A percentile compares a stretch with the other conserved stretches of the same genome.
These are phyloP conservation scores for Boechera retrofracta DNA, from an alignment of 345 rosid genomes.

Conservation along the genomic window DNA sequence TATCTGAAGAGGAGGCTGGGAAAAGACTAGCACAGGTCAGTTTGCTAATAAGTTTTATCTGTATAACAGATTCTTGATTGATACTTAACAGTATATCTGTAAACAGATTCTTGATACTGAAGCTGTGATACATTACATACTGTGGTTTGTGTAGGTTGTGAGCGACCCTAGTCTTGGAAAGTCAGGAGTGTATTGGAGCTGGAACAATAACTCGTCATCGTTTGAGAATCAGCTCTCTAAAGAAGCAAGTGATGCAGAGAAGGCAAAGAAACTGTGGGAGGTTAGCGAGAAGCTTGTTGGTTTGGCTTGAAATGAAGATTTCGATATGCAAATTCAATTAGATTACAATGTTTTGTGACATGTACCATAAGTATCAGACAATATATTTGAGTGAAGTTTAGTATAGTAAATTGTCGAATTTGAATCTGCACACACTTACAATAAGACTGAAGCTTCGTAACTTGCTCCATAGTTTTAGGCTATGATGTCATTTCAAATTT, in stretches of 20 bases:
- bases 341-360: slow-evolving; percentile 17
- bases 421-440: slow-evolving; percentile 10
- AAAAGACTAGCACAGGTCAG: slow-evolving; percentile 94
- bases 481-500: background rate
- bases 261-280: slow-evolving; percentile 61
- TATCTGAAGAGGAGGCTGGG: slow-evolving; percentile 91
- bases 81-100: background rate
- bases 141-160: slow-evolving; percentile 63
- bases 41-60: background rate
- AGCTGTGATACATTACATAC: too few species aligned
- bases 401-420: slow-evolving; percentile 9
- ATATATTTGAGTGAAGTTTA: slow-evolving; percentile 13
- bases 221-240: slow-evolving; percentile 87
- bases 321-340: background rate
- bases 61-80: slow-evolving; percentile 14
- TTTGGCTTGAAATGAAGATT: slow-evolving; percentile 32
- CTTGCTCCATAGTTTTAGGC: background rate
- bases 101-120: too few species aligned
- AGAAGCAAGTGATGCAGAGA: slow-evolving; percentile 88
- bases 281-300: slow-evolving; percentile 54
- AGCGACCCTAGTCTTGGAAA: slow-evolving; percentile 85
- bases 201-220: slow-evolving; percentile 88
- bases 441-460: background rate
- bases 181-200: slow-evolving; percentile 95
- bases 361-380: background rate